phyloP scores from a whole-genome alignment of 2,329 filamentous ascomycete species.

The Pseudocercospora eumusae region DNA sequence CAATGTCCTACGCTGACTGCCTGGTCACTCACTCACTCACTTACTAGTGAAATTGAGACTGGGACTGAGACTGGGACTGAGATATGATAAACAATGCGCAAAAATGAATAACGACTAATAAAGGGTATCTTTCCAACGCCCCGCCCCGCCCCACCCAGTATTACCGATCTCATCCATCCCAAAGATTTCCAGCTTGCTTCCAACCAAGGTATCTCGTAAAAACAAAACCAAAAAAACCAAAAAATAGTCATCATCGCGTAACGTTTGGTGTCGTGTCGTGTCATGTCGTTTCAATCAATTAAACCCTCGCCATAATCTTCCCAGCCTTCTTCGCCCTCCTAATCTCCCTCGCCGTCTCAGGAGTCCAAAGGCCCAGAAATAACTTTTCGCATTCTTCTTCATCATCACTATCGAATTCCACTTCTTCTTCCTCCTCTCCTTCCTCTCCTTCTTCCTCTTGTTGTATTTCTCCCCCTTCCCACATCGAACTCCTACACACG shows the following conservation, averaged over 20 bases:
- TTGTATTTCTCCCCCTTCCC: constrained; percentile 51
- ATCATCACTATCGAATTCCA: constrained; percentile 65
- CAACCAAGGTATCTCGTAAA: no score
- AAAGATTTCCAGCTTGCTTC: no score
- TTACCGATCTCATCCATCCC: neutral
- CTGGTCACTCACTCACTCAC: no score
- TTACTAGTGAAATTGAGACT: no score
- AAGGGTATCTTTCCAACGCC: neutral
- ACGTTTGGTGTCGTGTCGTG: neutral
- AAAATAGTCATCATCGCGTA: no score
- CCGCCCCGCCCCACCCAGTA: neutral
- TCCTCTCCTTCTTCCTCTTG: constrained; percentile 49
- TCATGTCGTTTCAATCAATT: no score
- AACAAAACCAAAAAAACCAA: no score
- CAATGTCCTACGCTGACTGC: no score
- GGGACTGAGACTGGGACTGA: no score
- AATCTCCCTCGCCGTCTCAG: constrained; percentile 53
- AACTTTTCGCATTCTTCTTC: constrained; percentile 68
- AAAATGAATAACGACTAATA: neutral
- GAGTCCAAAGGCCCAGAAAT: constrained; percentile 63
- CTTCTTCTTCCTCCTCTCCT: constrained; percentile 41
- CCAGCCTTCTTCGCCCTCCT: constrained; percentile 44
- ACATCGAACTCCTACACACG: constrained; percentile 53
- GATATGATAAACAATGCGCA: neutral
- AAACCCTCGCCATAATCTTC: neutral